These are phyloP conservation scores for Hortaea werneckii DNA, from an alignment of 2,329 filamentous ascomycete genomes.

Conservation along the genomic window DNA sequence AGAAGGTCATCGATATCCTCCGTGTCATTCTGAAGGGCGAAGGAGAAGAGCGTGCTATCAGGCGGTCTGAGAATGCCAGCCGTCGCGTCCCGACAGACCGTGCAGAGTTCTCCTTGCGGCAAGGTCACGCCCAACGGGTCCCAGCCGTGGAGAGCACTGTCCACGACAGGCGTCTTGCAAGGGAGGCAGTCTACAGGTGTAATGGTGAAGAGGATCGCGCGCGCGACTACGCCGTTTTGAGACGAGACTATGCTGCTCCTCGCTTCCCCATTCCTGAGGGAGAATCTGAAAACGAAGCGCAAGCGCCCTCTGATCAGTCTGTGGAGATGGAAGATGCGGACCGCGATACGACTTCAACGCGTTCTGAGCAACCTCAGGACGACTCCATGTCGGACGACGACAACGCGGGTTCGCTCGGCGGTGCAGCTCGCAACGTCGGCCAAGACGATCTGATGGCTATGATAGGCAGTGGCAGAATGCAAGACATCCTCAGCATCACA, in stretches of 20 bases:
- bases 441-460: constrained; percentile 16
- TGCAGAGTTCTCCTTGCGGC: constrained; percentile 42
- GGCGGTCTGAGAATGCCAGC: constrained; percentile 50
- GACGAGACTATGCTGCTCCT: constrained; percentile 14
- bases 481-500: constrained; percentile 4
- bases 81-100: constrained; percentile 31
- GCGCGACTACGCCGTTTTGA: constrained; percentile 61
- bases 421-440: constrained; percentile 13
- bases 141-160: constrained; percentile 38
- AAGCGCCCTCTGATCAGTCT: constrained; percentile 3
- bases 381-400: constrained; percentile 16
- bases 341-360: neutral
- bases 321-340: constrained; percentile 9
- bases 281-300: neutral
- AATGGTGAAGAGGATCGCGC: constrained; percentile 54
- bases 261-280: constrained; percentile 20
- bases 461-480: constrained; percentile 5
- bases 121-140: constrained; percentile 31
- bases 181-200: constrained; percentile 74
- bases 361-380: constrained; percentile 2
- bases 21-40: constrained; percentile 70
- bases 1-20: constrained; percentile 72
- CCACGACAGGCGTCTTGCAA: constrained; percentile 52
- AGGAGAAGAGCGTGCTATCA: constrained; percentile 56
- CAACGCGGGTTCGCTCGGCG: constrained; percentile 11